Evolutionary conservation across 2,329 filamentous ascomycete species (phyloP).

Genomic region (Bipolaris oryzae): DNA sequence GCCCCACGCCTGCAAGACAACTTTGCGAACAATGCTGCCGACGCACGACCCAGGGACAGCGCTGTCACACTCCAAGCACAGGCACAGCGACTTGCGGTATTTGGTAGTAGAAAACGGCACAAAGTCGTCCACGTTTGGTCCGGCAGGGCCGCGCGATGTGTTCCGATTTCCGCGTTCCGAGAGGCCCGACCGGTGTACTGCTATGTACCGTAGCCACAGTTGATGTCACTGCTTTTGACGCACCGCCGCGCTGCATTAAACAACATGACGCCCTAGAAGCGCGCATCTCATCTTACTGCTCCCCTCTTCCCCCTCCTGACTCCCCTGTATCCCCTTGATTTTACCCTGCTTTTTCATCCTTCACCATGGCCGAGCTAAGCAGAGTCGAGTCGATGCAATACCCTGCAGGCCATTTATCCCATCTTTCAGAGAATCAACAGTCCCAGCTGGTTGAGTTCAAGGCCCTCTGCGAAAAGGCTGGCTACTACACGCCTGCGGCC

Average conservation of each 20-base stretch:
- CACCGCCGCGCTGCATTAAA: slow-evolving; percentile 31
- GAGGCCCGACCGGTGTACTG: slow-evolving; percentile 18
- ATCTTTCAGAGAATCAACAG: slow-evolving; percentile 73
- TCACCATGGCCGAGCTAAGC: slow-evolving; percentile 43
- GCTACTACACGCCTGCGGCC: slow-evolving; percentile 62
- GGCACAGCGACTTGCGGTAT: background rate
- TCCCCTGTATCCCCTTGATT: slow-evolving; percentile 1
- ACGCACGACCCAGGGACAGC: background rate
- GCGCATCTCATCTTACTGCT: slow-evolving; percentile 19
- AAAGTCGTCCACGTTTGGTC: slow-evolving; percentile 23
- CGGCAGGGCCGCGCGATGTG: slow-evolving; percentile 17
- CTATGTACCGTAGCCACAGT: slow-evolving; percentile 17
- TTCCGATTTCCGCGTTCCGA: slow-evolving; percentile 21
- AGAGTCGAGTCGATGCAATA: slow-evolving; percentile 59
- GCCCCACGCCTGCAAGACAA: slow-evolving; percentile 2
- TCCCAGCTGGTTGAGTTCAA: slow-evolving; percentile 75
- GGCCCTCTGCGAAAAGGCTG: slow-evolving; percentile 66
- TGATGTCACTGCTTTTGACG: slow-evolving; percentile 34
- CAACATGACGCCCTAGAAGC: slow-evolving; percentile 34
- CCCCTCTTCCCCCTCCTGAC: slow-evolving; percentile 7
- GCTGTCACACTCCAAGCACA: slow-evolving; percentile 8
- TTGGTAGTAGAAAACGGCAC: background rate
- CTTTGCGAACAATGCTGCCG: slow-evolving; percentile 17
- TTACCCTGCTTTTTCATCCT: slow-evolving; percentile 2
- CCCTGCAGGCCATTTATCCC: slow-evolving; percentile 79